Base-by-base conservation (phyloP, 495 filamentous ascomycete genomes). In the Hypoxylon perforatum region DNA sequence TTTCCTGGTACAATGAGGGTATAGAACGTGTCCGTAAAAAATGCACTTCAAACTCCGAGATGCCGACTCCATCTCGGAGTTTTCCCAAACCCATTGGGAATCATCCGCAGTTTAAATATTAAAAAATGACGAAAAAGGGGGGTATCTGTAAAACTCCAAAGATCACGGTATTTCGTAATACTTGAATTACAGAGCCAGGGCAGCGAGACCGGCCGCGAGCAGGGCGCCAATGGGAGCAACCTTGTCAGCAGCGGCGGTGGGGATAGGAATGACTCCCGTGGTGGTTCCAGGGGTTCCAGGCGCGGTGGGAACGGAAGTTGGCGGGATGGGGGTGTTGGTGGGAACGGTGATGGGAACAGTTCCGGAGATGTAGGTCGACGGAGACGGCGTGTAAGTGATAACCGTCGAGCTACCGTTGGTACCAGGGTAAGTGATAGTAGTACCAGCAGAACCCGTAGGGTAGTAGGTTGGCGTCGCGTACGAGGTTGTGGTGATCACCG, bases 201-300 rank as follows among this genome's bases (percentile, higher is more conserved):
- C 75, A 38, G 70, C 74, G 22, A 77, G 47, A 52, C 65, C 77
- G 61, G 54, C 74, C 25, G 69, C 65, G 50, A 77, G 48, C 45
- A 77, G 50, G 48, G 70, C 72, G 19, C 74, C 74, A 25, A 75
- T 38, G 35, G 76, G 65, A 10, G 67, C 69, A 10, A 64, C 25
- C 61, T 71, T 74, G 50, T 59, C 65, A 38, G 73, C 77, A 30
- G 68, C 77, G 5, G 59, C 74, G 8, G 72, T 75, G 35, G 71
- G 69, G 17, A 77, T 53, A n/a, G 39, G 39, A 9, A 53, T 19
- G 1, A 63, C 46, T 41, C 38, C 33, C 19, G 57, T 61, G 25
- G 42, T 42, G 14, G 39, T 15, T 42, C n/a, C n/a, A n/a, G n/a
- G n/a, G n/a, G n/a, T n/a, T n/a, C n/a, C n/a, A n/a, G 39, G 35